phyloP scores from a whole-genome alignment of 108 stramenopile genomes.

The Epipyxis sp. region DNA sequence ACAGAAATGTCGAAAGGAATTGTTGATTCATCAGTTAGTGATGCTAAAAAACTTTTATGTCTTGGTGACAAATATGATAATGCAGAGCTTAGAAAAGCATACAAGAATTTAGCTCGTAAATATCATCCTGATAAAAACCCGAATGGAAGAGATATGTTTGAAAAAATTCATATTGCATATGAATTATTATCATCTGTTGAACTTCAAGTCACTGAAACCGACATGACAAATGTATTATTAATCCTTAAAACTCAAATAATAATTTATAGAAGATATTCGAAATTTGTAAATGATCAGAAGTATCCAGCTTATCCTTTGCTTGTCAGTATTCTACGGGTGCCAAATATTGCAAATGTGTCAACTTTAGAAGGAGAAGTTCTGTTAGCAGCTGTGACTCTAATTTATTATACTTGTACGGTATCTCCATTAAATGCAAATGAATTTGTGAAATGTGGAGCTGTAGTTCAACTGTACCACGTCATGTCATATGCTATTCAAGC shows the following conservation, averaged over 20 bases:
- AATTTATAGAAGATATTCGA: conserved; percentile 64
- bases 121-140: conserved; percentile 72
- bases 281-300: conserved; percentile 64
- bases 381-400: conserved; percentile 42
- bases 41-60: conserved; percentile 54
- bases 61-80: conserved; percentile 56
- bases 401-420: conserved; percentile 65
- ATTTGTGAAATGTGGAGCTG: conserved; percentile 60
- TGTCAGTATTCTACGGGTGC: conserved; percentile 50
- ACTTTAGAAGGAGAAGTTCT: neutral
- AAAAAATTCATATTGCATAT: conserved; percentile 67
- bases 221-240: conserved; percentile 42
- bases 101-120: conserved; percentile 61
- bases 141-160: conserved; percentile 70
- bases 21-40: conserved; percentile 39
- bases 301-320: conserved; percentile 68
- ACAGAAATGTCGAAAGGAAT: conserved; percentile 59
- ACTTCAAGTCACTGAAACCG: neutral
- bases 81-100: conserved; percentile 61
- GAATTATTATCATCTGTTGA: conserved; percentile 58
- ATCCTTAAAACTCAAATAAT: conserved; percentile 65
- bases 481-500: neutral
- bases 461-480: conserved; percentile 51
- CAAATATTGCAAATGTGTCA: neutral
- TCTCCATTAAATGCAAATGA: conserved; percentile 74